phyloP scores from a whole-genome alignment of 2,329 filamentous ascomycete genomes.

The Pseudofabraea citricarpa region DNA sequence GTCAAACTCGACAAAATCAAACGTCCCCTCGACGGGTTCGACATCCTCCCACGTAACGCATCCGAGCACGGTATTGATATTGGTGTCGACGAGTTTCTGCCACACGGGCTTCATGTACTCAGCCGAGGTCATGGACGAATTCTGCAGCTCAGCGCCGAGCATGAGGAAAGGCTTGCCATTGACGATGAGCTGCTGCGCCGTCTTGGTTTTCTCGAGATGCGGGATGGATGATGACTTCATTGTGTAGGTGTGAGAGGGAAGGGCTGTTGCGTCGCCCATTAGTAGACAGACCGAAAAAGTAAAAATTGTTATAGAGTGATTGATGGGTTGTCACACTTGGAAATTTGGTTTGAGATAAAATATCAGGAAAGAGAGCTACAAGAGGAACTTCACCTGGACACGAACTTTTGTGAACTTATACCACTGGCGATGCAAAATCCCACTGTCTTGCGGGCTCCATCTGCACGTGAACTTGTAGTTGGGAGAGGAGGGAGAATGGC shows the following conservation, averaged over 20 bases:
- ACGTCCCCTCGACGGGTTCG: slow-evolving; percentile 38
- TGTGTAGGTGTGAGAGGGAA: too few relatives aligned
- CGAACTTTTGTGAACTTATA: neutral
- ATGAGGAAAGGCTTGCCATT: slow-evolving; percentile 39
- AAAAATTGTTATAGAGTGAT: neutral
- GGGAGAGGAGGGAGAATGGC: neutral
- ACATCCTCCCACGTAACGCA: slow-evolving; percentile 42
- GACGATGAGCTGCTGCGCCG: slow-evolving; percentile 37
- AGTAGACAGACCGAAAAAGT: neutral
- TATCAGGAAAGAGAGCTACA: too few relatives aligned
- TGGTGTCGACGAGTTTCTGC: slow-evolving; percentile 34
- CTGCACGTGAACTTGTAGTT: neutral
- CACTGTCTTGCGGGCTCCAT: neutral
- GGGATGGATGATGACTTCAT: neutral
- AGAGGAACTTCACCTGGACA: neutral
- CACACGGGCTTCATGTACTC: slow-evolving; percentile 39
- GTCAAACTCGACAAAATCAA: slow-evolving; percentile 38
- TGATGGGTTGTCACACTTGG: too few relatives aligned
- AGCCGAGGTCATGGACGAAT: slow-evolving; percentile 39
- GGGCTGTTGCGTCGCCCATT: neutral
- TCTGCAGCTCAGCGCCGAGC: slow-evolving; percentile 40
- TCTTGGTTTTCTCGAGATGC: neutral
- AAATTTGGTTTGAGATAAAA: too few relatives aligned
- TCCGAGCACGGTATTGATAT: slow-evolving; percentile 40
- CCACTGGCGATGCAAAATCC: neutral